These are phyloP conservation scores for Westerdykella ornata DNA, from an alignment of 2,329 filamentous ascomycete species.

Conservation along the genomic window DNA sequence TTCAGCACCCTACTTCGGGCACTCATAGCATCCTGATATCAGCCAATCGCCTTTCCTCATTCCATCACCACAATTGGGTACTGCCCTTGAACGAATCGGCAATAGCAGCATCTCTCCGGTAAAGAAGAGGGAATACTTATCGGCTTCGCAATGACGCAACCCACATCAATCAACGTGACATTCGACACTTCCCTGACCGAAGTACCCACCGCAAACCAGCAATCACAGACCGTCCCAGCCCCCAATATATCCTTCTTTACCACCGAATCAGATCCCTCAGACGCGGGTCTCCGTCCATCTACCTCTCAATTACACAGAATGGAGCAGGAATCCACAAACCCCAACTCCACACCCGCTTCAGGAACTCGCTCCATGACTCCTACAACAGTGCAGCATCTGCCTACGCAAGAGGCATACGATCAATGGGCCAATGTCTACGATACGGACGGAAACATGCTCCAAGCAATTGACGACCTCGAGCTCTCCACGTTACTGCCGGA, in stretches of 20 bases:
- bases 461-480: constrained; percentile 55
- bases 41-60: no score
- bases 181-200: constrained; percentile 37
- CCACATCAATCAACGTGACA: constrained; percentile 30
- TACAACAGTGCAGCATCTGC: constrained; percentile 26
- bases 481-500: constrained; percentile 47
- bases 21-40: no score
- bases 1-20: no score
- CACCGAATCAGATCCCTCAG: constrained; percentile 28
- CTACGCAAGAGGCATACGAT: constrained; percentile 45
- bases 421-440: constrained; percentile 55
- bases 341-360: background rate
- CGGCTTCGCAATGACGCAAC: constrained; percentile 28
- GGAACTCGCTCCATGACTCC: constrained; percentile 9
- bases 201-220: constrained; percentile 5
- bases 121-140: no score
- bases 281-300: constrained; percentile 6
- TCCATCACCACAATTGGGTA: no score
- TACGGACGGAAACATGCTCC: constrained; percentile 60
- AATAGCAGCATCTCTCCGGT: no score
- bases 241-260: constrained; percentile 32
- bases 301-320: background rate
- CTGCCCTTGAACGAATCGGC: no score
- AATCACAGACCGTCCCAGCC: background rate
- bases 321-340: constrained; percentile 4